Evolutionary conservation across 306 rosid genomes (phyloP).

Genomic region (Medicago ruthenica): DNA sequence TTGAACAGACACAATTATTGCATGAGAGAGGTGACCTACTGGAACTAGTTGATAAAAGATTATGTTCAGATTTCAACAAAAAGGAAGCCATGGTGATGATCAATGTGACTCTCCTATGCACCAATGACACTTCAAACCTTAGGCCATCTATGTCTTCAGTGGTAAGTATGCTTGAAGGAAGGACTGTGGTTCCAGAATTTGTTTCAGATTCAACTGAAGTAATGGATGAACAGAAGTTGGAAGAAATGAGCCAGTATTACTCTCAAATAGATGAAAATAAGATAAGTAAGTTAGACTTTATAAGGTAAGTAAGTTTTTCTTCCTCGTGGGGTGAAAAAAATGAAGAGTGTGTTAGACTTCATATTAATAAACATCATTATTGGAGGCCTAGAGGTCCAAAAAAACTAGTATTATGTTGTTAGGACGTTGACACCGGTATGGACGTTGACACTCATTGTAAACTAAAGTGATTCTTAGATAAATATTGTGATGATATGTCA

Average conservation of each 20-base stretch:
- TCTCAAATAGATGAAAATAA: slow-evolving; percentile 26
- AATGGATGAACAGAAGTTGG: slow-evolving; percentile 36
- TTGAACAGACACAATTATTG: slow-evolving; percentile 38
- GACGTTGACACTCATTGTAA: too few relatives aligned
- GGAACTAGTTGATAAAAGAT: slow-evolving; percentile 44
- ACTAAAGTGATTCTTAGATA: too few relatives aligned
- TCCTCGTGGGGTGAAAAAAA: slow-evolving; percentile 36
- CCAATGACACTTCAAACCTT: slow-evolving; percentile 30
- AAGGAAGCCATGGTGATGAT: slow-evolving; percentile 38
- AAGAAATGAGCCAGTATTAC: slow-evolving; percentile 40
- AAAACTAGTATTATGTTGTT: neutral
- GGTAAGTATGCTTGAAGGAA: slow-evolving; percentile 47
- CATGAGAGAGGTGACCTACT: slow-evolving; percentile 42
- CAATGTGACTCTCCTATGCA: slow-evolving; percentile 47
- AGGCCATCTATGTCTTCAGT: slow-evolving; percentile 47
- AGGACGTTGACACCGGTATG: too few relatives aligned
- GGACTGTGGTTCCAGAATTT: slow-evolving; percentile 19
- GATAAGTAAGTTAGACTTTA: neutral
- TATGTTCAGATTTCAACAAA: slow-evolving; percentile 41
- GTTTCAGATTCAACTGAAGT: slow-evolving; percentile 34
- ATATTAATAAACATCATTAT: neutral
- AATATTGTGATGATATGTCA: too few relatives aligned
- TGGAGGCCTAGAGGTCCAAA: neutral
- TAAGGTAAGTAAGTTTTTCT: slow-evolving; percentile 26
- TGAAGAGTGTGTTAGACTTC: neutral